Base-by-base conservation (phyloP, 2,329 filamentous ascomycete genomes). In the Ceratocystis cubensis region DNA sequence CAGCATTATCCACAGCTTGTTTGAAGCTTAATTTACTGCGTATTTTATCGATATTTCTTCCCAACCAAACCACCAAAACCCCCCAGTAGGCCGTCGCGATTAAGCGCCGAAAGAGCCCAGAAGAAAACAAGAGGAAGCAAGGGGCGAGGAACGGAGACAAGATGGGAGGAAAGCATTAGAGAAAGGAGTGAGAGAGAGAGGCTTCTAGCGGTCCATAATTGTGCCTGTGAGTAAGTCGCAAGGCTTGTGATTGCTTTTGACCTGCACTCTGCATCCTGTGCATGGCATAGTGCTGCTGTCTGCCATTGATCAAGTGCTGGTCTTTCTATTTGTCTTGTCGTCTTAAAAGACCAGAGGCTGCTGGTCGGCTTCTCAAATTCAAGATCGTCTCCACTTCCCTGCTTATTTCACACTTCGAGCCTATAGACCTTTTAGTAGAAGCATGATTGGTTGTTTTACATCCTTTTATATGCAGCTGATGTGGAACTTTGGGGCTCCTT, bases 41-140 rank as follows among this genome's bases (percentile, higher is more conserved):
- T 5, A 41, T 53, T 59, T 15, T 59, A 7, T 59, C 8, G 5
- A 37, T 59, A 1, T 25, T 53, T 53, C 10, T n/a, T 53, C 48
- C 6, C 7, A 20, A 3, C 22, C n/a, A 53, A n/a, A 20, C n/a
- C 48, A 15, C 10, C 10, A 41, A 53, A 20, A 53, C 22, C 22
- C 48, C 48, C 56, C 28, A 59, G 56, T 59, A 59, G 56, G 30
- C 30, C 37, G 20, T 59, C 56, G 56, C 33, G 10, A n/a, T 37
- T 59, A 59, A 59, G 28, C 56, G 56, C 56, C 56, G 56, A n/a
- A 20, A 28, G 22, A 59, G 20, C 37, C 37, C 37, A 41, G 10
- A 41, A 41, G 48, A 10, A 30, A 13, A 63, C 3, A n/a, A 17
- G n/a, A 63, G 17, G 28, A 20, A 30, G 48, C 1, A 30, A 63